phyloP scores from a whole-genome alignment of 202 grass and related monocot species.

The Zizania palustris region DNA sequence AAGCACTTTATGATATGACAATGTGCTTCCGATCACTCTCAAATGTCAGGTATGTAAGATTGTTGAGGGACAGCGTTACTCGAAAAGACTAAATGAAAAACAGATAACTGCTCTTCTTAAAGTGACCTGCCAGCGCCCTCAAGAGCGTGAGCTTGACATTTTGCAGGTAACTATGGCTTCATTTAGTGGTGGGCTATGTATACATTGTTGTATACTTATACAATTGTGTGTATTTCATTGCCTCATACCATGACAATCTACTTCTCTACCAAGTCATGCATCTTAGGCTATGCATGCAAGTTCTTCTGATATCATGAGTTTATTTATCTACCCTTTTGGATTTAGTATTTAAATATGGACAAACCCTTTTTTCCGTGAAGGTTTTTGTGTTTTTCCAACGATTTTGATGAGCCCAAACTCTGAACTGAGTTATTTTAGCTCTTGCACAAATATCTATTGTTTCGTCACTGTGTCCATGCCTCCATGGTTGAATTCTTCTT shows the following conservation, averaged over 20 bases:
- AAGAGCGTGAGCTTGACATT: slow-evolving; percentile 63
- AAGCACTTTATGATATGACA: slow-evolving; percentile 27
- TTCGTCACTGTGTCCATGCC: not conserved
- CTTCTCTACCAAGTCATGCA: not conserved
- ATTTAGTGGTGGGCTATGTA: not conserved
- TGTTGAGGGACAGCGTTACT: slow-evolving; percentile 69
- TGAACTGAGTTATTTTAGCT: not conserved
- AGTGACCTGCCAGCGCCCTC: slow-evolving; percentile 62
- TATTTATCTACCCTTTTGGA: slow-evolving; percentile 27
- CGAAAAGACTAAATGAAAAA: slow-evolving; percentile 66
- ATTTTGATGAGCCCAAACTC: not conserved
- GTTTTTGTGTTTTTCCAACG: not conserved
- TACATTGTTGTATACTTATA: not conserved
- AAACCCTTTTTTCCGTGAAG: not conserved
- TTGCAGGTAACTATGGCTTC: slow-evolving; percentile 49
- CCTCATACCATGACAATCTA: not conserved
- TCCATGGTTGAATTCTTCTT: not conserved
- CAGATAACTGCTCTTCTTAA: slow-evolving; percentile 63
- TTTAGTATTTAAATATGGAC: not conserved
- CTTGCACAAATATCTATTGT: not conserved
- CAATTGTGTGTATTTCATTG: not conserved
- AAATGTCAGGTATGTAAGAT: slow-evolving; percentile 71
- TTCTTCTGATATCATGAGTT: not conserved
- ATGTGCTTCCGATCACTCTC: not conserved
- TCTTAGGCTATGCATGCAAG: not conserved